phyloP scores from a whole-genome alignment of 176 grass and related monocot species.

The Alopecurus myosuroides region DNA sequence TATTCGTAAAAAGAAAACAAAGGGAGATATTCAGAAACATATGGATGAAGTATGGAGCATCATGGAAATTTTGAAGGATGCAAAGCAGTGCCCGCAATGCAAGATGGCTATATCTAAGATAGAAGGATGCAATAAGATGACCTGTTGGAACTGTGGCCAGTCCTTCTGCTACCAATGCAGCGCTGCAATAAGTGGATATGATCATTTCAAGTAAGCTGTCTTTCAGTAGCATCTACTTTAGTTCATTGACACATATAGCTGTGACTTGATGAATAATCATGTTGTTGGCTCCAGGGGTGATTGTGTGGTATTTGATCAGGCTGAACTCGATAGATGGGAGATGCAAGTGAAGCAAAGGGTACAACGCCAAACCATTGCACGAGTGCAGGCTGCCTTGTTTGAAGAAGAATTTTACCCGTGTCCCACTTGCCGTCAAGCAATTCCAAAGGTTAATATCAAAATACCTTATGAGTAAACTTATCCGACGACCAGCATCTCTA shows the following conservation, averaged over 20 bases:
- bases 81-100: conserved; percentile 66
- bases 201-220: conserved; percentile 61
- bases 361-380: conserved; percentile 34
- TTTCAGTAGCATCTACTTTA: conserved; percentile 1
- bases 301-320: conserved; percentile 56
- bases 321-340: conserved; percentile 63
- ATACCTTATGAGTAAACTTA: background rate
- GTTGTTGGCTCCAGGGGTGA: conserved; percentile 30
- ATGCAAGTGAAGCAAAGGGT: conserved; percentile 44
- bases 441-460: conserved; percentile 43
- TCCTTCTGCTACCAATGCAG: conserved; percentile 83
- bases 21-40: conserved; percentile 31
- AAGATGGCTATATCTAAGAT: conserved; percentile 71
- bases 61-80: conserved; percentile 59
- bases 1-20: conserved; percentile 3
- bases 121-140: conserved; percentile 86
- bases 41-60: conserved; percentile 57
- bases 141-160: conserved; percentile 48
- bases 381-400: conserved; percentile 28
- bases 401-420: conserved; percentile 36
- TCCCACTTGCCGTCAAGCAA: conserved; percentile 51
- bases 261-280: conserved; percentile 2
- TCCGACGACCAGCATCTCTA: background rate
- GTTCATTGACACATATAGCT: background rate
- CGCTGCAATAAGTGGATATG: conserved; percentile 60